Evolutionary conservation across 2,329 filamentous ascomycete genomes (phyloP), one percentile per base, ranked within the genome.

Genomic region (Aspergillus clavatus): DNA sequence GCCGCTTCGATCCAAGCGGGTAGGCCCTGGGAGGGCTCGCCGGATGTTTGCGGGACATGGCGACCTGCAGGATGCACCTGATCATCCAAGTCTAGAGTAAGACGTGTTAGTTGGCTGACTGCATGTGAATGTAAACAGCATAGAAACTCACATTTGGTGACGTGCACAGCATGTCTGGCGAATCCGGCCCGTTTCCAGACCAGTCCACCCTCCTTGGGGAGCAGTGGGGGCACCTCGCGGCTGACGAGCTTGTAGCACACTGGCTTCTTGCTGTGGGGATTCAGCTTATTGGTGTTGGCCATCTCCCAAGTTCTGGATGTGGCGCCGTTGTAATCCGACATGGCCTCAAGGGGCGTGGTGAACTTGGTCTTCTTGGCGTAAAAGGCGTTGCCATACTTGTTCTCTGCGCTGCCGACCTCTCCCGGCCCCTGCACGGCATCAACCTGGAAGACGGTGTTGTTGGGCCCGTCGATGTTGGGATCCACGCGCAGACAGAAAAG

Each of bases 121-220:
- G 18, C 11, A 14, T 40, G 35, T 29, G 38, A 1, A 10, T 1
- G 38, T 22, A 21, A 2, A 16, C 5, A 7, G 7, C 11, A 19
- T n/a, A 4, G 16, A 8, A 10, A 68, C 82, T 75, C 79, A 91
- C 87, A 95, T 59, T 84, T 87, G 0, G 90, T 95, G 7, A 95
- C 89, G 61, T 93, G 87, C 1, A 95, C 82, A 3, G 89, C 86
- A 61, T 95, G 88, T 27, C 89, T 73, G 0, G 90, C 88, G 58
- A 95, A 96, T 0, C 85, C 88, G 1, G 89, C 90, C 16, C 90
- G 78, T 70, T 94, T 94, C 85, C 88, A 94, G 5, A 94, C 89
- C 19, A 96, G 65, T 1, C 86, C 83, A 1, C 84, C 84, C 50
- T 86, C 81, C 71, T 89, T 93, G 2, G 90, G 89, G 7, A 96